Conservation (phyloP, 768 basidiomycete species). For the Exidia glandulosa region DNA sequence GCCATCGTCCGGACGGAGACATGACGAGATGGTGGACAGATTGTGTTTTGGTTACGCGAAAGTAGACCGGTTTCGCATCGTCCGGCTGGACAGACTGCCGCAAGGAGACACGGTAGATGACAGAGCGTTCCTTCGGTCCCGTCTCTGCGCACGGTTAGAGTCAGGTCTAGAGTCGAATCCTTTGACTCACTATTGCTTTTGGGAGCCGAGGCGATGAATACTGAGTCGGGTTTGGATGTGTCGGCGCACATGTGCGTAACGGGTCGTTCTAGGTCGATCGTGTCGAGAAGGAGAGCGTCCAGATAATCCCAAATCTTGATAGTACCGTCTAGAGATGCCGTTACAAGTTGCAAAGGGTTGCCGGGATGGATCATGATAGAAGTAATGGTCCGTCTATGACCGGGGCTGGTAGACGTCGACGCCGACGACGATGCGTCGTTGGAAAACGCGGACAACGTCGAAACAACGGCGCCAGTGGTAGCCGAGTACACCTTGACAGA, state of each 20-base stretch:
- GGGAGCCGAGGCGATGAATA: constrained; percentile 45
- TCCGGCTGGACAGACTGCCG: constrained; percentile 13
- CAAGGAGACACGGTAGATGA: constrained; percentile 55
- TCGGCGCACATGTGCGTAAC: constrained; percentile 66
- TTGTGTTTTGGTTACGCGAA: constrained; percentile 48
- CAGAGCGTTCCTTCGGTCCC: constrained; percentile 36
- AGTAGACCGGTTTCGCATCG: constrained; percentile 13
- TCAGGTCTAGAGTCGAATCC: not conserved
- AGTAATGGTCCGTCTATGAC: constrained; percentile 49
- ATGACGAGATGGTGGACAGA: constrained; percentile 52
- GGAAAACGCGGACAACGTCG: constrained; percentile 57
- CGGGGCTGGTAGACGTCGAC: constrained; percentile 20
- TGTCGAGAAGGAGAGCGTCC: constrained; percentile 68
- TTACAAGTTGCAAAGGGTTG: constrained; percentile 84
- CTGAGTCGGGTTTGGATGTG: constrained; percentile 48
- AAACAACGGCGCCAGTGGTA: constrained; percentile 64
- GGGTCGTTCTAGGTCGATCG: constrained; percentile 56
- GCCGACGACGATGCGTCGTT: constrained; percentile 14
- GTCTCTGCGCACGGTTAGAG: not conserved
- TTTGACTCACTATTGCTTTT: constrained; percentile 1
- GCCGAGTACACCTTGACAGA: constrained; percentile 81
- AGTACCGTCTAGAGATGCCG: constrained; percentile 72
- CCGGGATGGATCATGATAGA: constrained; percentile 68
- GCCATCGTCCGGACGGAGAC: constrained; percentile 67
- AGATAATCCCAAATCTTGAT: constrained; percentile 91